Percentiles rank a stretch among this genome's conserved stretches.
phyloP scores from a whole-genome alignment of 495 filamentous ascomycete genomes.

The Glonium stellatum region DNA sequence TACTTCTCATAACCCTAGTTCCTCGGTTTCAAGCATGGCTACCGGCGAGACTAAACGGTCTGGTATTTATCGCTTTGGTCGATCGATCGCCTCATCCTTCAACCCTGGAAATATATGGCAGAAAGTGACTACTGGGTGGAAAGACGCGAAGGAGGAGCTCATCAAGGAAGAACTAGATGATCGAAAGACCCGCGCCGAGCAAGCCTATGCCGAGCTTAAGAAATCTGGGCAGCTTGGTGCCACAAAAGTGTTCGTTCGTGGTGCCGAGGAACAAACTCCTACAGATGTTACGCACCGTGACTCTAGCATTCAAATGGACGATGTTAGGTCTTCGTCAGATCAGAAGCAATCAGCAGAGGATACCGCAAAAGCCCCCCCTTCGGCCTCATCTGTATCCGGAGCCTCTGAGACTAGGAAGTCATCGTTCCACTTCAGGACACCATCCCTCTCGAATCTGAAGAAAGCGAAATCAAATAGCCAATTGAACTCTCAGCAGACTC shows the following conservation, averaged over 20 bases:
- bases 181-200: conserved; percentile 45
- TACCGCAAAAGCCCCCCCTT: conserved; percentile 5
- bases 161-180: conserved; percentile 16
- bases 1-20: not conserved
- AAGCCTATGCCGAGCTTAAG: conserved; percentile 57
- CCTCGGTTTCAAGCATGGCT: conserved; percentile 1
- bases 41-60: conserved; percentile 5
- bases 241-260: conserved; percentile 19
- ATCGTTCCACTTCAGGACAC: conserved; percentile 19
- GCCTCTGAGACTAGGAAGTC: conserved; percentile 3
- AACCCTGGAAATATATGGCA: conserved; percentile 27
- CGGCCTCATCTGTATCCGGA: conserved; percentile 8
- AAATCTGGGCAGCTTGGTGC: conserved; percentile 44
- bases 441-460: conserved; percentile 36
- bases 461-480: conserved; percentile 36
- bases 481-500: conserved; percentile 2
- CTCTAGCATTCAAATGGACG: conserved; percentile 31
- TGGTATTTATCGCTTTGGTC: conserved; percentile 27
- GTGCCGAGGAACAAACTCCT: not conserved
- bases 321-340: conserved; percentile 18
- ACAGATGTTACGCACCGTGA: conserved; percentile 15
- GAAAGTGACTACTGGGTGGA: conserved; percentile 16
- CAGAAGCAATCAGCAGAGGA: conserved; percentile 5
- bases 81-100: conserved; percentile 21
- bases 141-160: not conserved